Conservation (phyloP, 495 filamentous ascomycete genomes). For the Rhizodiscina lignyota region DNA sequence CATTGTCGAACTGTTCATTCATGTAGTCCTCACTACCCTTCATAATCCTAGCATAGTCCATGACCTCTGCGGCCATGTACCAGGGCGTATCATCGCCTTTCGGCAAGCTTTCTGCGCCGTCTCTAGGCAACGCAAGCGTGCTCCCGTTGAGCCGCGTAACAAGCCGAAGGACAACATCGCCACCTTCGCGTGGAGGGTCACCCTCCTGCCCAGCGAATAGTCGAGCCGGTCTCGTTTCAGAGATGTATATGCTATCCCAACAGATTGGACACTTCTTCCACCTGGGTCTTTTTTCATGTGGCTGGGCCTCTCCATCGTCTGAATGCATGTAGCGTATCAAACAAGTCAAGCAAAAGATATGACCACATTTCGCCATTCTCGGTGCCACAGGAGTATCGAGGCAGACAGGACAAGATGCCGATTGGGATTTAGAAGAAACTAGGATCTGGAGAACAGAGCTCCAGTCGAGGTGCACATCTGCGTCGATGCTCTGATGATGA, state of each 20-base stretch:
- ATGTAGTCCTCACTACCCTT: conserved; percentile 86
- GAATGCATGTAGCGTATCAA: conserved; percentile 93
- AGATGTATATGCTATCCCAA: conserved; percentile 72
- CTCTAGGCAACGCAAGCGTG: conserved; percentile 73
- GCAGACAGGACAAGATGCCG: conserved; percentile 82
- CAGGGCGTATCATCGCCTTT: conserved; percentile 69
- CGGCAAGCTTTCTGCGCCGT: conserved; percentile 54
- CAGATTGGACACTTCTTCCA: conserved; percentile 97
- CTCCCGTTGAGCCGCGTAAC: conserved; percentile 63
- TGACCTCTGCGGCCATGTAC: conserved; percentile 84
- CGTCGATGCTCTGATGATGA: conserved; percentile 60
- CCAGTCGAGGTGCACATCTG: conserved; percentile 88
- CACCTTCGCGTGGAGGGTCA: conserved; percentile 59
- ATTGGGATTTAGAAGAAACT: conserved; percentile 76
- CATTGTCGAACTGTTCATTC: conserved; percentile 55
- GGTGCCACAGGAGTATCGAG: conserved; percentile 81
- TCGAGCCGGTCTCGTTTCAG: conserved; percentile 76
- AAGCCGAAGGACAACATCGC: conserved; percentile 74
- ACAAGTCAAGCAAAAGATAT: conserved; percentile 93
- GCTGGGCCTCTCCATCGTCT: conserved; percentile 43
- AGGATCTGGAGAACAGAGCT: conserved; percentile 77
- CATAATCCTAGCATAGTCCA: conserved; percentile 92
- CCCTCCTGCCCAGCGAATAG: conserved; percentile 87
- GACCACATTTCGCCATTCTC: conserved; percentile 93
- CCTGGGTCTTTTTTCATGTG: conserved; percentile 52